Base-by-base conservation (phyloP, 2,329 filamentous ascomycete species). In the Incumbomyces delicatus region DNA sequence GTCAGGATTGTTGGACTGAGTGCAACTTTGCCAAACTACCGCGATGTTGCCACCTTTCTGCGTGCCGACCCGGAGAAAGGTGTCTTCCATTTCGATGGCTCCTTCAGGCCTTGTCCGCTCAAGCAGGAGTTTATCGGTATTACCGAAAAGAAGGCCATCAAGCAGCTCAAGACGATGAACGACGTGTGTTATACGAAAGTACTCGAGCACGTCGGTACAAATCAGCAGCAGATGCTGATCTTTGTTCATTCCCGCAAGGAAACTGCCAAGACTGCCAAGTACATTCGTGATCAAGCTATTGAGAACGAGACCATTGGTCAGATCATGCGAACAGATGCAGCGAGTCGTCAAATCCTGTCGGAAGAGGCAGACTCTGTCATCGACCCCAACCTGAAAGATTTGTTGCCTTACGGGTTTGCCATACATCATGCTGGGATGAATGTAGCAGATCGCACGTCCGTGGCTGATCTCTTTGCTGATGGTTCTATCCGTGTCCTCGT, bases 391-490 rank as follows among this genome's bases (percentile, higher is more conserved):
- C 73, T 98, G 43, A 96, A 96, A 64, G 92, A 96, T 61, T 72
- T 98, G 10, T 71, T 98, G 61, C 92, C 92, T 0, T 96, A 96
- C 58, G 92, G 94, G 6, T 94, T 98, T 57, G 92, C 92, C 61
- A 98, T 98, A 50, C 92, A 98, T 69, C 92, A 98, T 66, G 92
- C 92, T 61, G 92, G 92, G 66, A 94, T 98, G 86, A 94, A 81
- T 63, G 80, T 92, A 63, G 81, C 84, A n/a, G 94, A 98, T 71
- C 83, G 94, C 68, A 89, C 85, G 22, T 87, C 90, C 41, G 92
- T 98, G 11, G 90, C 96, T 62, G 90, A 95, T 61, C 77, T 98
- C 17, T 98, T 98, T 60, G 80, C 85, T 37, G 85, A 89, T 61
- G 90, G 90, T 51, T 81, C 85, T 29, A 87, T 98, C 32, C 89